Evolutionary conservation across 2,329 filamentous ascomycete species (phyloP).

Genomic region (Zymoseptoria pseudotritici): DNA sequence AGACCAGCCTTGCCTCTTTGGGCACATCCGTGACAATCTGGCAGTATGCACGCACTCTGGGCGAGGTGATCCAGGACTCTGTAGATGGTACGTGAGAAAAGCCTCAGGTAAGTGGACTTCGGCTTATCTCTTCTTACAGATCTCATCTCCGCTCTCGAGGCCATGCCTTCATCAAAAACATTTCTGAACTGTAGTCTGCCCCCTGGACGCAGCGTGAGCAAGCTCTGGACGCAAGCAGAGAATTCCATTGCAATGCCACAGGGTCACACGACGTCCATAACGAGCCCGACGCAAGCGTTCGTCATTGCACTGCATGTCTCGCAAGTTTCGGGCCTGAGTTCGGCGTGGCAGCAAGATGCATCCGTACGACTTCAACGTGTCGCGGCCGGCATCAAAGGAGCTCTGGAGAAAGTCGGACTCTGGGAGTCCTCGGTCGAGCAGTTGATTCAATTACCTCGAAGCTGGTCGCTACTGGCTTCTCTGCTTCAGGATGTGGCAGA

Average conservation of each 20-base stretch:
- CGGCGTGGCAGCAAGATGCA: conserved; percentile 18
- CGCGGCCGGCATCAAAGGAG: conserved; percentile 2
- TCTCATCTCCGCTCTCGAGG: conserved; percentile 38
- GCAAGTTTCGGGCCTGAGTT: conserved; percentile 11
- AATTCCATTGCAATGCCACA: conserved; percentile 36
- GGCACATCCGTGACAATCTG: conserved; percentile 30
- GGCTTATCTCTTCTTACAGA: conserved; percentile 32
- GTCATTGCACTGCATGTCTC: conserved; percentile 21
- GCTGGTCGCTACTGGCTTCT: conserved; percentile 7
- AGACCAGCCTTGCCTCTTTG: conserved; percentile 31
- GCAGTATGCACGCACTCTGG: conserved; percentile 28
- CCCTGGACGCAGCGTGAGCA: conserved; percentile 32
- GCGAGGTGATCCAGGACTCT: conserved; percentile 34
- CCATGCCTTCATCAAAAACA: conserved; percentile 6
- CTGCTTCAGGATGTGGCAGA: conserved; percentile 9
- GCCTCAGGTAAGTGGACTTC: conserved; percentile 15
- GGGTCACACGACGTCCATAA: conserved; percentile 29
- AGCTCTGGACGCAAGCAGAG: conserved; percentile 33
- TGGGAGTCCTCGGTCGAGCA: conserved; percentile 16
- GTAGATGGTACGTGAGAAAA: conserved; percentile 31
- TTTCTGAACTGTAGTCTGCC: conserved; percentile 31
- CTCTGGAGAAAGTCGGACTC: conserved; percentile 12
- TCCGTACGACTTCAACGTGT: conserved; percentile 15
- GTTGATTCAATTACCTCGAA: conserved; percentile 9
- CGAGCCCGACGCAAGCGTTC: conserved; percentile 15